Percentiles rank a stretch among this genome's conserved stretches.
These are phyloP conservation scores for Spergularia marina DNA, from an alignment of 148 eudicot genomes.

Conservation along the genomic window DNA sequence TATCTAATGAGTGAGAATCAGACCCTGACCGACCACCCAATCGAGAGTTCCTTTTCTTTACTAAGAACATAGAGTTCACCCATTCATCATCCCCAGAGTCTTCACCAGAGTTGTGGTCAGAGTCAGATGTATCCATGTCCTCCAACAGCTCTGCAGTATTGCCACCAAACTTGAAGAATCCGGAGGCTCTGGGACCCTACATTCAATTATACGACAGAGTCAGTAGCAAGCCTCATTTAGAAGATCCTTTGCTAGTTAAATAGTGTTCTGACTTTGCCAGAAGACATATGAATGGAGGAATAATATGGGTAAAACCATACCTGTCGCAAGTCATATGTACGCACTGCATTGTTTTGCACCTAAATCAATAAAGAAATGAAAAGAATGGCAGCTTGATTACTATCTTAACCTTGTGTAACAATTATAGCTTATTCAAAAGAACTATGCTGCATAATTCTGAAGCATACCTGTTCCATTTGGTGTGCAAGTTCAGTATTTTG, in stretches of 20 bases:
- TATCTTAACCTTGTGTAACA: conserved; percentile 1
- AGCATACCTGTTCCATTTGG: conserved; percentile 58
- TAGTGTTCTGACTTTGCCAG: not conserved
- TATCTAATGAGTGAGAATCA: conserved; percentile 19
- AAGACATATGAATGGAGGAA: not conserved
- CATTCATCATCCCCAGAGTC: conserved; percentile 41
- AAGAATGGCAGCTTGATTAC: not conserved
- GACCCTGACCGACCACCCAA: conserved; percentile 30
- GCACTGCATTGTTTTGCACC: conserved; percentile 33
- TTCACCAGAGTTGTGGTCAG: conserved; percentile 38
- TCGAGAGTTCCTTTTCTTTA: conserved; percentile 38
- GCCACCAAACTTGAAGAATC: conserved; percentile 33
- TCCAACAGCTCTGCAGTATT: conserved; percentile 43
- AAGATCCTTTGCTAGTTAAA: not conserved
- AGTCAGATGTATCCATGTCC: conserved; percentile 90
- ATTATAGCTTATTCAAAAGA: not conserved
- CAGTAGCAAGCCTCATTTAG: not conserved
- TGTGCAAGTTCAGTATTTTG: conserved; percentile 65
- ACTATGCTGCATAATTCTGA: not conserved
- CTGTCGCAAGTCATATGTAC: conserved; percentile 68
- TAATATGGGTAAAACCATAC: conserved; percentile 30
- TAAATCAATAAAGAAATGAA: conserved; percentile 2
- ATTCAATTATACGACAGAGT: not conserved
- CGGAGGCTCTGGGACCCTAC: conserved; percentile 62
- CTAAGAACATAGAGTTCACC: conserved; percentile 34